Evolutionary conservation across 352 stramenopile species (phyloP), one percentile per base, ranked within the genome.

Genomic region (Pythium sukuiense): DNA sequence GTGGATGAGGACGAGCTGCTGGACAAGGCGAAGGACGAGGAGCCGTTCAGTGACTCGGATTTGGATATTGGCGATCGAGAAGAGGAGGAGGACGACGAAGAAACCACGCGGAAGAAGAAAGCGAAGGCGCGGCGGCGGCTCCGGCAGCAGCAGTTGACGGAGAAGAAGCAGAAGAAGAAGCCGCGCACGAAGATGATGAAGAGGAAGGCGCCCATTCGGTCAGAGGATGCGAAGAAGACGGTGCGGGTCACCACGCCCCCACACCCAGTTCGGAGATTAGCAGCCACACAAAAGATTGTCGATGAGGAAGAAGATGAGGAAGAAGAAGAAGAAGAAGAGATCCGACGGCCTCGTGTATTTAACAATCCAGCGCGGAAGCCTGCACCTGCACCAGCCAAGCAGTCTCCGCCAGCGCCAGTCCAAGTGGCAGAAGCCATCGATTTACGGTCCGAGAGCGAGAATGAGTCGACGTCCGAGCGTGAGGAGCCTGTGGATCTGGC

Each of bases 11-110:
- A 60, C 20, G 65, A 58, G 11, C 45, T 52, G 45, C n/a, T 52
- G 45, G 45, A 52, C 16, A 59, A 70, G 3, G 64, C 45, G 11
- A 20, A 56, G 9, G 53, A 53, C n/a, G 65, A 72, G 6, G 58
- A 67, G 39, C 59, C 54, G 26, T 56, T 54, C 27, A 68, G 59
- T 45, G 65, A 67, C 6, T 52, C 45, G 16, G 65, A 72, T 46
- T 30, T 72, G 53, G 45, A 64, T 7, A 56, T 53, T n/a, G 58
- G 57, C n/a, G 59, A 67, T 27, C 37, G 49, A 3, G 29, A 54
- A 1, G 56, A 56, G 6, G 39, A 48, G 8, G 57, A 57, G 2
- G 54, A 63, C 27, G 41, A 66, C 1, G 41, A 66, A 12, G n/a
- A 50, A 1, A 30, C 41, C 8, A 55, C 29, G 33, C 33, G 63